Evolutionary conservation across 139 green algal genomes (phyloP).

Genomic region (Coelastrella sp.): DNA sequence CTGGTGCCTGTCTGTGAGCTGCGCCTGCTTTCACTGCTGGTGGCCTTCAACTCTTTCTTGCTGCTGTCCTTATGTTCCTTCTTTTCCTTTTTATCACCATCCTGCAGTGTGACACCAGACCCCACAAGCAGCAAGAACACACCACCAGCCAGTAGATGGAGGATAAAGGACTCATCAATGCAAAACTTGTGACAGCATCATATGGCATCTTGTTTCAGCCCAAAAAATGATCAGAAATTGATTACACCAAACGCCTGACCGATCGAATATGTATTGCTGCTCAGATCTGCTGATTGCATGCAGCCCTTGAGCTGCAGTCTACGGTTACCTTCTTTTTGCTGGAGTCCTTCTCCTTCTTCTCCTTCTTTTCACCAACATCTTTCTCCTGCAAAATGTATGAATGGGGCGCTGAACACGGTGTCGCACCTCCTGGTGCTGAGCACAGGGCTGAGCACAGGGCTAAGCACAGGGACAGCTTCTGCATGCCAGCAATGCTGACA

Average conservation of each 20-base stretch:
- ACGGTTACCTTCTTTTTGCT: slow-evolving; percentile 51
- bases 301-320: no score
- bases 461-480: neutral
- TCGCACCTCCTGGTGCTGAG: neutral
- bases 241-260: no score
- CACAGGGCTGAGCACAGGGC: no score
- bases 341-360: slow-evolving; percentile 62
- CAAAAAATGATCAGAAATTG: no score
- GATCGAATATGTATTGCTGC: no score
- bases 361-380: slow-evolving; percentile 66
- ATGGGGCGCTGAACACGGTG: neutral
- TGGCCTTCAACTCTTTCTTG: slow-evolving; percentile 53
- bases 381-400: slow-evolving; percentile 53
- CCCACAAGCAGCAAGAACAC: no score
- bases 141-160: no score
- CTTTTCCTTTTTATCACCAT: slow-evolving; percentile 58
- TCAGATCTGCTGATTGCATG: no score
- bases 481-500: neutral
- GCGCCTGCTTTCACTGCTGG: slow-evolving; percentile 1
- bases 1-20: slow-evolving; percentile 48
- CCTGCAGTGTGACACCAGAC: slow-evolving; percentile 12
- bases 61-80: slow-evolving; percentile 54
- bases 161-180: no score
- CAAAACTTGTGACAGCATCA: no score
- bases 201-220: no score